Evolutionary conservation across 345 rosid genomes (phyloP).

Genomic region (Lumnitzera racemosa): DNA sequence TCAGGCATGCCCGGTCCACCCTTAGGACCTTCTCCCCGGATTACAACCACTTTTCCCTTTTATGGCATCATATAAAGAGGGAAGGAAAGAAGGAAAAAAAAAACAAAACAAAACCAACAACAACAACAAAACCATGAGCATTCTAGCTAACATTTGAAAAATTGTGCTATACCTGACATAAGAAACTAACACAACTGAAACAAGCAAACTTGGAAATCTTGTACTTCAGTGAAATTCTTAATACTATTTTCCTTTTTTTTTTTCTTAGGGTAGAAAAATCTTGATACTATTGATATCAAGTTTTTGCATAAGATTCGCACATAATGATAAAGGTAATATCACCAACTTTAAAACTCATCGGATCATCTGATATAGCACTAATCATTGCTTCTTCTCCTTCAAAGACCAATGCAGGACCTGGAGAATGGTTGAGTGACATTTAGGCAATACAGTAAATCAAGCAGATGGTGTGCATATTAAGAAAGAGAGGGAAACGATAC

Average conservation of each 20-base stretch:
- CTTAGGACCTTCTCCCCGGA: constrained; percentile 96
- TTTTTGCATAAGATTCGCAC: no score
- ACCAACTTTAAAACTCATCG: constrained; percentile 72
- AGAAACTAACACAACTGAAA: no score
- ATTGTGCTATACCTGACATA: no score
- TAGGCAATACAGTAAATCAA: constrained; percentile 3
- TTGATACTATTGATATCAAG: no score
- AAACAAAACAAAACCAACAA: no score
- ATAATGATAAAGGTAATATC: background rate
- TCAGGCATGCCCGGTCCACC: constrained; percentile 99
- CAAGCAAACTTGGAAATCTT: no score
- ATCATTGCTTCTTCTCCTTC: constrained; percentile 98
- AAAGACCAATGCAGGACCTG: constrained; percentile 97
- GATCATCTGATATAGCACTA: constrained; percentile 72
- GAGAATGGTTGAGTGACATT: constrained; percentile 10
- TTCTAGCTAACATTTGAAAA: background rate
- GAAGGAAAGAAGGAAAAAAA: no score
- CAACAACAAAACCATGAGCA: background rate
- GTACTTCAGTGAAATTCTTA: no score
- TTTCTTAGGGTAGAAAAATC: no score
- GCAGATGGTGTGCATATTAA: background rate
- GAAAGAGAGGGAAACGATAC: constrained; percentile 21
- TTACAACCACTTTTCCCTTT: constrained; percentile 90
- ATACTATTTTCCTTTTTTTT: no score
- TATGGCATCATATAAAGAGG: constrained; percentile 9